Conservation (phyloP, 2,329 filamentous ascomycete species). For the Trichoderma harzianum region DNA sequence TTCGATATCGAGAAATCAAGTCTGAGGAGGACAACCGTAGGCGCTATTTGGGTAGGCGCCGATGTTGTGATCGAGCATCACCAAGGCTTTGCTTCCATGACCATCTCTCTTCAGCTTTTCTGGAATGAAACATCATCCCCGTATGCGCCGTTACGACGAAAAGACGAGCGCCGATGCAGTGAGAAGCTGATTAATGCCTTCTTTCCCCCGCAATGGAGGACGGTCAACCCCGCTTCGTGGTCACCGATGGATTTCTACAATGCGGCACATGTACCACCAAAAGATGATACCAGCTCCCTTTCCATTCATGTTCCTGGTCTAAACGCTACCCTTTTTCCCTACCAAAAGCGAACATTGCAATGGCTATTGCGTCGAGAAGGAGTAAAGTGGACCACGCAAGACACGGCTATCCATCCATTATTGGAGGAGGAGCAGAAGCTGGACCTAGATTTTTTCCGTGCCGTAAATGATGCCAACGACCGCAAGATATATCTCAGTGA, state of each 20-base stretch:
- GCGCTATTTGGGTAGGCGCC: slow-evolving; percentile 36
- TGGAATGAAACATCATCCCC: slow-evolving; percentile 42
- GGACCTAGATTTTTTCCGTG: slow-evolving; percentile 30
- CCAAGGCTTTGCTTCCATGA: slow-evolving; percentile 28
- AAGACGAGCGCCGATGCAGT: slow-evolving; percentile 32
- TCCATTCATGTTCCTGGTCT: slow-evolving; percentile 43
- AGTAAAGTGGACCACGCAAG: slow-evolving; percentile 42
- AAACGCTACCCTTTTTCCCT: slow-evolving; percentile 61
- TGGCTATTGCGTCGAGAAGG: slow-evolving; percentile 70
- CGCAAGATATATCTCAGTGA: slow-evolving; percentile 55
- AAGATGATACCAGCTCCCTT: slow-evolving; percentile 36
- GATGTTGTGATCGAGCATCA: slow-evolving; percentile 31
- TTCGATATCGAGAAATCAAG: slow-evolving; percentile 19
- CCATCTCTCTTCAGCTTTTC: slow-evolving; percentile 35
- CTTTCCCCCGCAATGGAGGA: slow-evolving; percentile 24
- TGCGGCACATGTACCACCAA: slow-evolving; percentile 59
- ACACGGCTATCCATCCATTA: slow-evolving; percentile 22
- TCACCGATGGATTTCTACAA: slow-evolving; percentile 64
- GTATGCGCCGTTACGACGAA: slow-evolving; percentile 29
- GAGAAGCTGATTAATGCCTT: slow-evolving; percentile 37
- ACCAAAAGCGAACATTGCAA: slow-evolving; percentile 65
- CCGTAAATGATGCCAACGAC: slow-evolving; percentile 33
- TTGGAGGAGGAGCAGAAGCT: slow-evolving; percentile 10
- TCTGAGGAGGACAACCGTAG: slow-evolving; percentile 24
- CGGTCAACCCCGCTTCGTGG: slow-evolving; percentile 27